A percentile compares a stretch with the other conserved stretches of the same genome.
Evolutionary conservation across 169 alveolate genomes (phyloP).

Genomic region (Eimeria acervulina): DNA sequence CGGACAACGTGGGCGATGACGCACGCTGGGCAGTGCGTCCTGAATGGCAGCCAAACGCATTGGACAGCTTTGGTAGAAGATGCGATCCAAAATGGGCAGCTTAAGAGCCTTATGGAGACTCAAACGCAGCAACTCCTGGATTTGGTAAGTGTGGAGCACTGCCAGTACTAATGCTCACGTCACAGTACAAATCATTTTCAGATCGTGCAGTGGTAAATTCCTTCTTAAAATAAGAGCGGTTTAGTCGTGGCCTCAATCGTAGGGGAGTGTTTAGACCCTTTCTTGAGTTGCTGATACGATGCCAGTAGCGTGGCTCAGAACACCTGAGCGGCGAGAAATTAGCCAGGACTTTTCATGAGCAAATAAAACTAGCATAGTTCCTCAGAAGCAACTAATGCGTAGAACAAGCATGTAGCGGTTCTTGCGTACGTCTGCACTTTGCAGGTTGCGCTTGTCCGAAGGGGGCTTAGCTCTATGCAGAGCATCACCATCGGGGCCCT

Average conservation of each 20-base stretch:
- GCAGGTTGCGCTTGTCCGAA: constrained; percentile 93
- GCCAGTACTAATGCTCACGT: not conserved
- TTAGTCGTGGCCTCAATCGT: not conserved
- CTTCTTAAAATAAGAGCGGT: not conserved
- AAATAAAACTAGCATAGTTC: not conserved
- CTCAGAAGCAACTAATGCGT: not conserved
- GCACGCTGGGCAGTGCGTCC: constrained; percentile 96
- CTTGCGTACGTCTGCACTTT: not conserved
- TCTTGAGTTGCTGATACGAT: not conserved
- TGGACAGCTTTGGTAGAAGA: constrained; percentile 97
- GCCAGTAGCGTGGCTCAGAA: not conserved
- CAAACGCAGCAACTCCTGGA: constrained; percentile 92
- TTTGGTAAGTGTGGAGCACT: constrained; percentile 85
- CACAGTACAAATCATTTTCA: not conserved
- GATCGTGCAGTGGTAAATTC: not conserved
- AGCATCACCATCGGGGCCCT: constrained; percentile 95
- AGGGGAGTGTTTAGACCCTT: not conserved
- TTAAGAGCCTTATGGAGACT: constrained; percentile 87
- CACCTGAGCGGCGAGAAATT: not conserved
- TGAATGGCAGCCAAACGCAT: constrained; percentile 95
- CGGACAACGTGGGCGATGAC: constrained; percentile 96
- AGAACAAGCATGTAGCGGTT: not conserved
- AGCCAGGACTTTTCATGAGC: not conserved
- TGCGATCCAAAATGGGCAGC: constrained; percentile 90
- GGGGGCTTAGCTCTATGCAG: constrained; percentile 92